A percentile compares a stretch with the other conserved stretches of the same genome.
Conservation (phyloP, 2,329 filamentous ascomycete genomes). For the Bipolaris zeicola region DNA sequence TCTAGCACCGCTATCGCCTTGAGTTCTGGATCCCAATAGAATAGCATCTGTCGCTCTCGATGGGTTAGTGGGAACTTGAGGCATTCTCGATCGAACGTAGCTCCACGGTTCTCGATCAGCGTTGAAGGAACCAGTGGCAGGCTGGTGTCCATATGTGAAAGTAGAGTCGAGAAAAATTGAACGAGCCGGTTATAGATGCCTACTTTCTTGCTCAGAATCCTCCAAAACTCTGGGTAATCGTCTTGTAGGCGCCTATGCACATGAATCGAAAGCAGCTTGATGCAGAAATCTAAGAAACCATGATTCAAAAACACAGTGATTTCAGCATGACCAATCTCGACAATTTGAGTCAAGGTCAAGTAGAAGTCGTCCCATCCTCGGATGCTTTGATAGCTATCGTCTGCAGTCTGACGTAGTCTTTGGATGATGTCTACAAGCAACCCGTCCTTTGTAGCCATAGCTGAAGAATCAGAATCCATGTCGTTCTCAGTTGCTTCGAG, state of each 20-base stretch:
- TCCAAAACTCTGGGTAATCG: constrained; percentile 29
- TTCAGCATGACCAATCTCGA: constrained; percentile 37
- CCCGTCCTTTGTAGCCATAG: constrained; percentile 16
- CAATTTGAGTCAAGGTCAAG: constrained; percentile 36
- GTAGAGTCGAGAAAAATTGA: constrained; percentile 34
- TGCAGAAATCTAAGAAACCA: constrained; percentile 36
- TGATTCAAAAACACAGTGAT: constrained; percentile 34
- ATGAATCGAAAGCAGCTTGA: constrained; percentile 40
- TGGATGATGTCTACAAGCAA: constrained; percentile 24
- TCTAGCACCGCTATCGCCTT: constrained; percentile 41
- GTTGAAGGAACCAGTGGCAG: constrained; percentile 14
- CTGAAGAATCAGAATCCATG: constrained; percentile 26
- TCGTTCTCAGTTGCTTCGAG: constrained; percentile 36
- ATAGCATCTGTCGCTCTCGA: constrained; percentile 29
- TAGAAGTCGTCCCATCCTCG: constrained; percentile 48
- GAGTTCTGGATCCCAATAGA: constrained; percentile 37
- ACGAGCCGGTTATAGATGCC: constrained; percentile 40
- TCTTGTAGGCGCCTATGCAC: constrained; percentile 20
- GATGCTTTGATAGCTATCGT: constrained; percentile 27
- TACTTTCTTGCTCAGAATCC: constrained; percentile 40
- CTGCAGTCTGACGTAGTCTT: constrained; percentile 29
- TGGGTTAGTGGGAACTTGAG: constrained; percentile 37
- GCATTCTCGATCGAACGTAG: constrained; percentile 25
- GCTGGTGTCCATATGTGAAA: constrained; percentile 36
- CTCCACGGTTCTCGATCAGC: constrained; percentile 23